Percentiles rank a stretch among this genome's conserved stretches.
Evolutionary conservation across 176 grass and related monocot species (phyloP).

Genomic region (Sorghum bicolor): DNA sequence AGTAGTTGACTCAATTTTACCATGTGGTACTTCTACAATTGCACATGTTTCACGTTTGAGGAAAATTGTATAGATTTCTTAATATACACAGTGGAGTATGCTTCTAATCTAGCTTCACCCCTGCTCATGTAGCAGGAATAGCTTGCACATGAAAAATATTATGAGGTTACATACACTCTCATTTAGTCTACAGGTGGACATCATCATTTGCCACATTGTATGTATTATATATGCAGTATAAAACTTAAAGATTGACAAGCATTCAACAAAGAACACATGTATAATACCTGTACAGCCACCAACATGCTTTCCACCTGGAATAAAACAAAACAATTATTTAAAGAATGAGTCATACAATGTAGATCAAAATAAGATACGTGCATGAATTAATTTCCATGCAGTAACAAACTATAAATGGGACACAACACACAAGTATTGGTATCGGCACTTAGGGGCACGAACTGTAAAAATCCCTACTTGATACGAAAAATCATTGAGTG

Average conservation of each 20-base stretch:
- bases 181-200: background rate
- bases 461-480: slow-evolving; percentile 14
- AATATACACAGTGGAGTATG: background rate
- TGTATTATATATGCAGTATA: background rate
- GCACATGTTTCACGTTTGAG: background rate
- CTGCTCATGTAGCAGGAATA: background rate
- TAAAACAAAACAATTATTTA: slow-evolving; percentile 21
- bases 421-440: background rate
- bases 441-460: background rate
- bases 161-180: slow-evolving; percentile 2
- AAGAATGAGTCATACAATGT: background rate
- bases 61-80: background rate
- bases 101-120: background rate
- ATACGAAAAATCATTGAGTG: slow-evolving; percentile 7
- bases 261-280: slow-evolving; percentile 7
- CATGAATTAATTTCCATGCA: background rate
- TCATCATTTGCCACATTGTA: slow-evolving; percentile 1
- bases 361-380: background rate
- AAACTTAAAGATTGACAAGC: background rate
- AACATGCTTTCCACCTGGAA: slow-evolving; percentile 86
- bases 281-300: slow-evolving; percentile 85
- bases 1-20: background rate
- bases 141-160: background rate
- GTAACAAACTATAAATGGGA: background rate
- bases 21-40: background rate